phyloP scores from a whole-genome alignment of 345 rosid genomes.

The Nasturtium officinale region DNA sequence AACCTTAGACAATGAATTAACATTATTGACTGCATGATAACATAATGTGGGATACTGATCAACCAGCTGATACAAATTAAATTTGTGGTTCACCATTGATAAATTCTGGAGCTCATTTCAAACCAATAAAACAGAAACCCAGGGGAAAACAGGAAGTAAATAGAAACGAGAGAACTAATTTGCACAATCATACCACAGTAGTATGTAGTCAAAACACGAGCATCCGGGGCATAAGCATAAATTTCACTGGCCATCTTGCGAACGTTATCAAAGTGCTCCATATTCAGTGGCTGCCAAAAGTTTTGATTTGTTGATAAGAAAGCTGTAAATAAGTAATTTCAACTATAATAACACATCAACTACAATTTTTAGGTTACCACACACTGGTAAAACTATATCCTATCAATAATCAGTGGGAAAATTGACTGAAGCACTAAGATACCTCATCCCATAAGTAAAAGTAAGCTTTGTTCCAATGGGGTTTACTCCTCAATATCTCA shows the following conservation, averaged over 20 bases:
- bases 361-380: background rate
- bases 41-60: slow-evolving; percentile 10
- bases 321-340: background rate
- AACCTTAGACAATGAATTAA: slow-evolving; percentile 9
- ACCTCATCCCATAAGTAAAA: slow-evolving; percentile 99
- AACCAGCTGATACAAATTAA: background rate
- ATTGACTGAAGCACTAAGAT: slow-evolving; percentile 1
- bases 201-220: slow-evolving; percentile 91
- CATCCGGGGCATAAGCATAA: slow-evolving; percentile 90
- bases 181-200: slow-evolving; percentile 67
- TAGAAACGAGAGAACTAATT: slow-evolving; percentile 1
- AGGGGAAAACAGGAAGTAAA: background rate
- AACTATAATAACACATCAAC: slow-evolving; percentile 17
- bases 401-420: background rate
- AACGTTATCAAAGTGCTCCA: slow-evolving; percentile 79
- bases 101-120: slow-evolving; percentile 6
- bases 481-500: slow-evolving; percentile 79
- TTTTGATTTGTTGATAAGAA: slow-evolving; percentile 24
- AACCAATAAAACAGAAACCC: background rate
- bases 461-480: slow-evolving; percentile 96
- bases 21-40: slow-evolving; percentile 5
- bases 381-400: slow-evolving; percentile 6
- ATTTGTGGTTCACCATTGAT: background rate
- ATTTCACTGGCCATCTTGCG: slow-evolving; percentile 86
- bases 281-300: slow-evolving; percentile 76